Base-by-base conservation (phyloP, 345 rosid species). In the Mangifera indica region DNA sequence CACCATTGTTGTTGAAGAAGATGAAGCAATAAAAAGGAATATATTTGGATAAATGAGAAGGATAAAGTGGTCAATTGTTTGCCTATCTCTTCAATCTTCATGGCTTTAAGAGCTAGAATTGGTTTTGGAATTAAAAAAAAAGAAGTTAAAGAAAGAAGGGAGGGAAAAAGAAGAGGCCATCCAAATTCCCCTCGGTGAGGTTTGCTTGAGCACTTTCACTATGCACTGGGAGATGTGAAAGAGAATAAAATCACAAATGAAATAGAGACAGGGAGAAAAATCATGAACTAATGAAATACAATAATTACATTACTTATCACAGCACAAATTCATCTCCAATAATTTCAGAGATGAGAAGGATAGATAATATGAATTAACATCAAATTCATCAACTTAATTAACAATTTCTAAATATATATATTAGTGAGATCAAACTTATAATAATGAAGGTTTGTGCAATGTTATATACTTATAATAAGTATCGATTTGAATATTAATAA, bases 81-180 rank as follows among this genome's bases (percentile, higher is more conserved):
- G 1, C 45, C 3, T 26, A 54, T 74, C 67, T 62, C 57, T 60
- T 55, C 53, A 0, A 49, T 15, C 40, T 37, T 60, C 77, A 60
- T 84, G 82, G 76, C 88, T 83, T 84, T 81, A 66, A 78, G n/a
- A n/a, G n/a, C n/a, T n/a, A n/a, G n/a, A 73, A 63, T 78, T 83
- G 79, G 82, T 82, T 80, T 84, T 79, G 81, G 87, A 87, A 87
- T 83, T 72, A 29, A 29, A 29, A 29, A 29, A 29, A 29, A 29
- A 70, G 82, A 87, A 72, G 76, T 46, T 57, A 54, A 67, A 73
- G 56, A 61, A 71, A 42, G 9, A 37, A 5, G 54, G 64, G 34
- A 72, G 52, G 25, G 49, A 73, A 79, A 29, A 78, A 67, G 60
- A 67, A 72, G 76, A 72, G 73, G 72, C 71, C 80, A 74, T 80